Evolutionary conservation across 2,329 filamentous ascomycete genomes (phyloP), one percentile per base, ranked within the genome.

Genomic region (Fusarium tjaetaba): DNA sequence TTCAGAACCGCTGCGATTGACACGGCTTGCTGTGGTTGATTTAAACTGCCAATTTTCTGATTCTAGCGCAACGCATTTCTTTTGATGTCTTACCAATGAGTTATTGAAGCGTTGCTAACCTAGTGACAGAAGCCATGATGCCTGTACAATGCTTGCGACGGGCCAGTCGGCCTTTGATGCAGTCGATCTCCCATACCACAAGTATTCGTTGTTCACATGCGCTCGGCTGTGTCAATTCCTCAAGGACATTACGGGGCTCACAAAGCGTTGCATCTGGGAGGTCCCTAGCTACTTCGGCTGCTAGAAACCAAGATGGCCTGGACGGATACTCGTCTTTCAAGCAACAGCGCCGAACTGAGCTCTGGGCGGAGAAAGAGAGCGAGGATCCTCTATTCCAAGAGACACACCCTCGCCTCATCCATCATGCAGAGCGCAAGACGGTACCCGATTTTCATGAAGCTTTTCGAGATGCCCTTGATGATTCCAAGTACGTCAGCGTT

Each of bases 1-100:
- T 84, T 85, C 83, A 86, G 84, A 85, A 86, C 84, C 84, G 84
- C 84, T 86, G 84, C 84, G 84, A 84, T 84, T 85, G 83, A 86
- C 82, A 80, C 82, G 80, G 83, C 80, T 81, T 80, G 80, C 82
- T 82, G 83, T 82, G 82, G 48, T 72, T 85, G 84, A 85, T 83
- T 80, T 81, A 63, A 84, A 79, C 76, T 79, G 83, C 84, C 79
- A 80, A 78, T 77, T 41, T 77, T 77, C 83, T 85, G 83, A 85
- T 67, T 60, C 68, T 71, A 62, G 65, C 59, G 43, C 55, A 49
- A 65, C 51, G 34, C 60, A 69, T 65, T 32, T 61, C 42, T 57
- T 70, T 73, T 58, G 67, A 43, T 57, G 68, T 66, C 45, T 57
- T 45, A 45, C 30, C 53, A 48, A 53, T 61, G 52, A 59, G 68